Conservation (phyloP, 768 basidiomycete genomes). For the Rickenella mellea region DNA sequence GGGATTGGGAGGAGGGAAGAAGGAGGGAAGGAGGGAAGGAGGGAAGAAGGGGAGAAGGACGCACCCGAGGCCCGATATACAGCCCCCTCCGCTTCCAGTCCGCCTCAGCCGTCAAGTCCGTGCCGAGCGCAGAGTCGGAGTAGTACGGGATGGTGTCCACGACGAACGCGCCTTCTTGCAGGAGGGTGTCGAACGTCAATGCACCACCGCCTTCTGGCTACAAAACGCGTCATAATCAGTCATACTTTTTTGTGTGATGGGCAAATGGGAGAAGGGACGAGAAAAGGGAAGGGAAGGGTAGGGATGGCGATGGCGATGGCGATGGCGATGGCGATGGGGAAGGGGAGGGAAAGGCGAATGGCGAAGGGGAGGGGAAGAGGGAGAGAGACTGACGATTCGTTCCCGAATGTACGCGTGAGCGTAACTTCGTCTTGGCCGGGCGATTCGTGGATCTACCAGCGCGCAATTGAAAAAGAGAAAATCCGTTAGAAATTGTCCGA, state of each 20-base stretch:
- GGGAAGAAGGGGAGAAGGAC: constrained; percentile 3
- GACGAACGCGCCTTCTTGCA: constrained; percentile 73
- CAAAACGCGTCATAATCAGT: neutral
- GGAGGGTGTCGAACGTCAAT: constrained; percentile 68
- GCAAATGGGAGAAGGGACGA: neutral
- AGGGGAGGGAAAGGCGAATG: constrained; percentile 30
- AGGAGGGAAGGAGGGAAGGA: neutral
- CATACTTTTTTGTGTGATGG: neutral
- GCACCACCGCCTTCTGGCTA: constrained; percentile 52
- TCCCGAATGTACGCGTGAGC: constrained; percentile 78
- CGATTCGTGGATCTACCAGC: constrained; percentile 70
- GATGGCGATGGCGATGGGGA: constrained; percentile 89
- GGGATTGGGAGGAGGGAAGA: neutral
- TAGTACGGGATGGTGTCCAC: constrained; percentile 89
- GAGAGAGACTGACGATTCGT: constrained; percentile 61
- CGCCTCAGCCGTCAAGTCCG: constrained; percentile 74
- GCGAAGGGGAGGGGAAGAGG: neutral
- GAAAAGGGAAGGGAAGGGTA: constrained; percentile 39
- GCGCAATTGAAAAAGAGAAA: too few species aligned
- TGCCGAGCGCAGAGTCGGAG: constrained; percentile 57
- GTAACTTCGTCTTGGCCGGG: constrained; percentile 73
- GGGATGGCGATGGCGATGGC: constrained; percentile 74
- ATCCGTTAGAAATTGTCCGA: neutral
- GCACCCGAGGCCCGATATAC: constrained; percentile 86
- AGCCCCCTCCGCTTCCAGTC: constrained; percentile 90